These are phyloP conservation scores for Quillaja saponaria DNA, from an alignment of 306 rosid genomes.

Conservation along the genomic window DNA sequence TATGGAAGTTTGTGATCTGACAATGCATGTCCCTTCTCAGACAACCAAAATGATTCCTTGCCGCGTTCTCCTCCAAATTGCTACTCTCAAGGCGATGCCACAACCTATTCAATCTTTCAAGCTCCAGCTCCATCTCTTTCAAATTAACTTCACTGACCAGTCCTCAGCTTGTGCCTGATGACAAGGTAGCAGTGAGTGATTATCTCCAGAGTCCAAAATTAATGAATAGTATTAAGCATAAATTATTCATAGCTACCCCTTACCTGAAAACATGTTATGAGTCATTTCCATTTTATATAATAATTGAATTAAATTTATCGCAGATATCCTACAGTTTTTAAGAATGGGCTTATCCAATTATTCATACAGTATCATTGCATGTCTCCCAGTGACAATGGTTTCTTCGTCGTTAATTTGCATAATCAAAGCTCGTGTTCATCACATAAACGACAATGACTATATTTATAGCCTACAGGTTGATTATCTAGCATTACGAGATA, in stretches of 20 bases:
- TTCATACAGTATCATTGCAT: no score
- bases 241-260: conserved; percentile 2
- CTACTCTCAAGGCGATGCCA: conserved; percentile 53
- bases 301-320: neutral
- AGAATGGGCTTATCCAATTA: no score
- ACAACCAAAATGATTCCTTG: conserved; percentile 70
- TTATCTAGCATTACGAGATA: neutral
- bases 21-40: conserved; percentile 48
- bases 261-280: neutral
- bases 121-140: conserved; percentile 84
- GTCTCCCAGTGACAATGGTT: no score
- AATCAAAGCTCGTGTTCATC: no score
- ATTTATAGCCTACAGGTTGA: no score
- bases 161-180: conserved; percentile 88
- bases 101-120: conserved; percentile 69
- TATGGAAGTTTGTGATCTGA: conserved; percentile 70
- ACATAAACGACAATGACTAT: no score
- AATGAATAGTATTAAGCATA: no score
- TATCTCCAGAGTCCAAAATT: neutral
- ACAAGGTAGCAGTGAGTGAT: neutral
- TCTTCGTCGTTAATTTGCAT: no score
- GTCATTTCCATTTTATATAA: neutral
- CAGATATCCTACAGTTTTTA: no score
- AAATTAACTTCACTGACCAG: conserved; percentile 66
- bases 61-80: conserved; percentile 47